Evolutionary conservation across 2,329 filamentous ascomycete genomes (phyloP), one percentile per base, ranked within the genome.

Genomic region (Bipolaris gigantea): DNA sequence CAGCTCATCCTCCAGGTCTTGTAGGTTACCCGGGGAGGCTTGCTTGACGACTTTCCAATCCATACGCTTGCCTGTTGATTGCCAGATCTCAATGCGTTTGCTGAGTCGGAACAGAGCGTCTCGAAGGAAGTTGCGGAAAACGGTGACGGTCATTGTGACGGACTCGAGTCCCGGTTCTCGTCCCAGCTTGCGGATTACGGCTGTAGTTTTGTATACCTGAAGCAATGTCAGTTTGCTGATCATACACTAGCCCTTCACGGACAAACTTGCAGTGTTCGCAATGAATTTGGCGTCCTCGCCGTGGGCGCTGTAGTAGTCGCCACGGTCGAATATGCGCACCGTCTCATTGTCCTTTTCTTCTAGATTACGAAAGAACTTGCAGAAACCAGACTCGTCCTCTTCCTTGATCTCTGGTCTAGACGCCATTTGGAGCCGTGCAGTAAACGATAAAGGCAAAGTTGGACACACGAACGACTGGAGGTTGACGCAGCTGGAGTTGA

Each of bases 341-440:
- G 90, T 92, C 50, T 89, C 88, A 35, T 86, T 83, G 64, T 86
- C 85, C 48, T 86, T 85, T 13, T 80, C 68, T 5, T 91, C 86
- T 2, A 99, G 82, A n/a, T 87, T 88, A 66, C 93, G 93, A 81
- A 95, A 99, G 79, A 92, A 96, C 65, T 88, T 90, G 78, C 97
- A 97, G 81, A 99, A 99, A 63, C 93, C 92, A 70, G 88, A 87
- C 80, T 99, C 94, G 72, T 99, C 94, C 70, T 99, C 95, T 72
- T 97, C 90, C 70, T 83, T 83, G 59, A 85, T 75, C 64, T 85
- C 82, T 11, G 82, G 82, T 59, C 82, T 73, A 34, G 81, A 83
- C 48, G 77, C 77, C 82, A 84, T 84, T 39, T 21, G 44, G 34
- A 25, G 19, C 16, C 32, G 10, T 18, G 18, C 32, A 34, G 13